Evolutionary conservation across 129 eudicot species (phyloP).

Genomic region (Saussurea involucrata): DNA sequence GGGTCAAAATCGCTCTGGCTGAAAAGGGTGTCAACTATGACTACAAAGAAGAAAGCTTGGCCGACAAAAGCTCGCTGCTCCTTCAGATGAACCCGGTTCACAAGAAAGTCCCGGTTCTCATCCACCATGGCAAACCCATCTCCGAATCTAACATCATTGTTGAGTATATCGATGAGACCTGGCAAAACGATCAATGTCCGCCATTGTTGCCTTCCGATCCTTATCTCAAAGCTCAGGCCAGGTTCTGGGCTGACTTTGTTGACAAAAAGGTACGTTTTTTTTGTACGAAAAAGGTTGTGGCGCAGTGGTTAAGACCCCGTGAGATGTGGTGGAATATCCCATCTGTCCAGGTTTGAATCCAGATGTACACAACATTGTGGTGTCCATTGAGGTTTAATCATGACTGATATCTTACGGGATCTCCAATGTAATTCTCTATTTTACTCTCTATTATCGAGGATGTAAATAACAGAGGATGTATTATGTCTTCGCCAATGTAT

Average conservation of each 20-base stretch:
- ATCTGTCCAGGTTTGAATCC: too few relatives aligned
- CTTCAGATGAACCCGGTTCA: conserved; percentile 10
- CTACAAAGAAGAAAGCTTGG: not conserved
- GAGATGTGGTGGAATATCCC: too few relatives aligned
- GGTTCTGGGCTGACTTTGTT: not conserved
- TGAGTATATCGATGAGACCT: conserved; percentile 28
- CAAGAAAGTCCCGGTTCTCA: conserved; percentile 18
- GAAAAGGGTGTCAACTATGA: not conserved
- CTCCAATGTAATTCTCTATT: too few relatives aligned
- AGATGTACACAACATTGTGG: too few relatives aligned
- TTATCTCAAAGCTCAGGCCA: conserved; percentile 12
- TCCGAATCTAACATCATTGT: conserved; percentile 11
- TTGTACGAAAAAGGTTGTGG: too few relatives aligned
- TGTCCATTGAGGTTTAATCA: too few relatives aligned
- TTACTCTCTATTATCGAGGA: too few relatives aligned
- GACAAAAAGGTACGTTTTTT: not conserved
- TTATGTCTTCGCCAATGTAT: too few relatives aligned
- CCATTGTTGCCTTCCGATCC: not conserved
- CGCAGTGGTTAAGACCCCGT: too few relatives aligned
- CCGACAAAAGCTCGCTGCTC: conserved; percentile 6
- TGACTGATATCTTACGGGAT: too few relatives aligned
- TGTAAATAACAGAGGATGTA: too few relatives aligned
- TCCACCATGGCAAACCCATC: conserved; percentile 8
- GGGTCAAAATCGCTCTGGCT: not conserved
- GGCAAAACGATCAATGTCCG: not conserved